Evolutionary conservation across 2,329 filamentous ascomycete species (phyloP).

Genomic region (Aspergillus hortae): DNA sequence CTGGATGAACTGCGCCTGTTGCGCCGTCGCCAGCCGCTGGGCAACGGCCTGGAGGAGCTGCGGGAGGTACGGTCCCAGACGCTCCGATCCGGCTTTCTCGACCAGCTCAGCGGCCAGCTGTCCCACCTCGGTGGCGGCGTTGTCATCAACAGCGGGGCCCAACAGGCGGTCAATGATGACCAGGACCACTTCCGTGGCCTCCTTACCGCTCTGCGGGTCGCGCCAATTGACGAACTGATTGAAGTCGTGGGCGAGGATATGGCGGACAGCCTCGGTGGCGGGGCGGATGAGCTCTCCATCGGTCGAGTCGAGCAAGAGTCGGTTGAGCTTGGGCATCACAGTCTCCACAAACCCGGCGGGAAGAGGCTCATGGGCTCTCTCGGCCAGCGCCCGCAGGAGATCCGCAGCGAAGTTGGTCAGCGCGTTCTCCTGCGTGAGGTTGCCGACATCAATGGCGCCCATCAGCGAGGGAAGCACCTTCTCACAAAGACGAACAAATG

Average conservation of each 20-base stretch:
- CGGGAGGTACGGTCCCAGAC: conserved; percentile 82
- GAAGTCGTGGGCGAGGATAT: conserved; percentile 84
- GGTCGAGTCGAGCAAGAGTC: conserved; percentile 74
- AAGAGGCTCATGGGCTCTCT: conserved; percentile 79
- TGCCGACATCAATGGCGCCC: conserved; percentile 83
- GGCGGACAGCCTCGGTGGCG: conserved; percentile 80
- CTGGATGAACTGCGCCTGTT: conserved; percentile 88
- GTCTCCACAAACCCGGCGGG: conserved; percentile 81
- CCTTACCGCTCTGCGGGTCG: conserved; percentile 70
- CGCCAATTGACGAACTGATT: conserved; percentile 86
- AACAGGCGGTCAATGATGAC: conserved; percentile 90
- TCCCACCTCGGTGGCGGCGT: conserved; percentile 92
- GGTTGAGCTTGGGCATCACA: conserved; percentile 81
- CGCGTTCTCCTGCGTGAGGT: conserved; percentile 72
- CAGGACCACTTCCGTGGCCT: conserved; percentile 82
- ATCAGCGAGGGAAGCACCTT: conserved; percentile 86
- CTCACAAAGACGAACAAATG: conserved; percentile 73
- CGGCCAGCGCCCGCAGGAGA: conserved; percentile 73
- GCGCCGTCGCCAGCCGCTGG: conserved; percentile 73
- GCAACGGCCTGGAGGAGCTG: conserved; percentile 89
- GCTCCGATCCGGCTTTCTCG: conserved; percentile 88
- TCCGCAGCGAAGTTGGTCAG: conserved; percentile 85
- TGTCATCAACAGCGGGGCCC: conserved; percentile 79
- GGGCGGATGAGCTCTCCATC: conserved; percentile 87
- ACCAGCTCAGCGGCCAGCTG: conserved; percentile 91